Percentiles rank a stretch among this genome's conserved stretches.
These are phyloP conservation scores for Aspergillus cejpii DNA, from an alignment of 2,329 filamentous ascomycete genomes.

Conservation along the genomic window DNA sequence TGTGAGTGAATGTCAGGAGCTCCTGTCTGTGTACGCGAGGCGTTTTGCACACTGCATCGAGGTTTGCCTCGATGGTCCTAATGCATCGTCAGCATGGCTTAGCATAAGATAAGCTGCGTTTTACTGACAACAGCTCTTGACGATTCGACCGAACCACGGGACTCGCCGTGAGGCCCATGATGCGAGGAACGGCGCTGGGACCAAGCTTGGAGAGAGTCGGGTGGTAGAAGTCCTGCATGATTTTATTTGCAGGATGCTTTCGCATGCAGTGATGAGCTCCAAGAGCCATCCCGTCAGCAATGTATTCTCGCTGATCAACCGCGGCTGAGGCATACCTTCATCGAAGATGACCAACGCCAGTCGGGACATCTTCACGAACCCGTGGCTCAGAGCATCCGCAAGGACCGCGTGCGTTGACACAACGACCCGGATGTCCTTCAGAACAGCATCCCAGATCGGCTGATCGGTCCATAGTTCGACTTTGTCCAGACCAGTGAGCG, in stretches of 20 bases:
- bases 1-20: conserved; percentile 60
- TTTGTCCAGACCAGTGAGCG: conserved; percentile 62
- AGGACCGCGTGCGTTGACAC: conserved; percentile 72
- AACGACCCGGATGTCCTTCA: conserved; percentile 62
- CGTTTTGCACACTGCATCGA: conserved; percentile 63
- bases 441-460: conserved; percentile 58
- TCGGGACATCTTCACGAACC: conserved; percentile 59
- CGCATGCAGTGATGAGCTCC: conserved; percentile 65
- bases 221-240: conserved; percentile 69
- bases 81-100: conserved; percentile 3
- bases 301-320: too few relatives aligned
- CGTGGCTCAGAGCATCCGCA: conserved; percentile 65
- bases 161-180: conserved; percentile 76
- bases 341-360: conserved; percentile 72
- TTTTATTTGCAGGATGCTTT: conserved; percentile 58
- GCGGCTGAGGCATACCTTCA: conserved; percentile 54
- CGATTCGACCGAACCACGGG: conserved; percentile 59
- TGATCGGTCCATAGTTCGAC: conserved; percentile 67
- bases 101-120: not conserved
- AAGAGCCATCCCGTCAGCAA: not conserved
- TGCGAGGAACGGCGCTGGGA: conserved; percentile 48
- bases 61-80: conserved; percentile 57
- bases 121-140: conserved; percentile 47
- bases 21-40: conserved; percentile 64
- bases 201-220: conserved; percentile 32